Evolutionary conservation across 108 stramenopile species (phyloP), one percentile per base, ranked within the genome.

Genomic region (Skeletonema marinoi): DNA sequence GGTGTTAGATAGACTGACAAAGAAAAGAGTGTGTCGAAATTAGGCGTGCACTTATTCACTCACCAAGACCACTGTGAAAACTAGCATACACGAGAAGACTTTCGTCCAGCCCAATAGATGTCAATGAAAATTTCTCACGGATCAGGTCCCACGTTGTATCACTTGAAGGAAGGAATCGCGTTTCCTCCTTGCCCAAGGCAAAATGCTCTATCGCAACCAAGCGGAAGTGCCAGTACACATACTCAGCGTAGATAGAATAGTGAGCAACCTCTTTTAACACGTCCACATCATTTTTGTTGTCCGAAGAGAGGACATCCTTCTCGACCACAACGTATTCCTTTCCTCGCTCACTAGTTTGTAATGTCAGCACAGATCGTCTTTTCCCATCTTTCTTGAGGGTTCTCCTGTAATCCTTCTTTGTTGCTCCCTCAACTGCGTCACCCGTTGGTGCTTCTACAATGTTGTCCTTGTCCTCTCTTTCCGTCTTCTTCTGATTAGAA

Each of bases 1-100:
- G 19, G 21, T 2, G 25, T 56, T 56, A 25, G 54, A 25, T 56
- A 41, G 25, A 56, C n/a, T 6, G 54, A 19, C 6, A 21, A 56
- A 25, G 10, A 56, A 51, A 4, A 19, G 4, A 12, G 11, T 4
- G 16, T 11, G 44, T n/a, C 3, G 2, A 14, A 46, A n/a, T 1
- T n/a, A 46, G 44, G 16, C 44, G 11, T n/a, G 3, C 44, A n/a
- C 16, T 41, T 1, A 16, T 46, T 56, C 25, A 56, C 54, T 56
- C 54, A 56, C 54, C 54, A 32, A 82, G 71, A 3, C 75, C 81
- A 46, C 68, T 82, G 48, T 70, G 71, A 39, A 82, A 76, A 63
- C 75, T 75, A 1, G 75, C 70, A 51, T 82, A 76, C 35, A 56
- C 59, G 4, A 82, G 32, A 36, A 72, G 75, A 11, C 70, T 51